A percentile compares a stretch with the other conserved stretches of the same genome.
Conservation (phyloP, 2,329 filamentous ascomycete species). For the Aurifilum marmelostoma region DNA sequence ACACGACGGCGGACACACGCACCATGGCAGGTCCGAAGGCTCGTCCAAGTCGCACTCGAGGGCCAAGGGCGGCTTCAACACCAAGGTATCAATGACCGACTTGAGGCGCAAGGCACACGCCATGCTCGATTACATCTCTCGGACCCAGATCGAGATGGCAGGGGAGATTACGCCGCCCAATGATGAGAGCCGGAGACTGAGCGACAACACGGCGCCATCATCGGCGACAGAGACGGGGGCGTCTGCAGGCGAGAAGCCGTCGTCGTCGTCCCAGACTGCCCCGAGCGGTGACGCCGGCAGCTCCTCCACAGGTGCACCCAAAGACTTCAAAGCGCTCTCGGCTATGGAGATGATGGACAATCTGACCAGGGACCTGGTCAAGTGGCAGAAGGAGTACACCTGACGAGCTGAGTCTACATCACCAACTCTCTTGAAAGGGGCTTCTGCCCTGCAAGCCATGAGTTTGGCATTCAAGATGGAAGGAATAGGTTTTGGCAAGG, state of each 20-base stretch:
- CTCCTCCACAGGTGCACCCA: slow-evolving; percentile 34
- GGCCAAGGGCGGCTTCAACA: slow-evolving; percentile 58
- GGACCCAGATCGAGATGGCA: slow-evolving; percentile 86
- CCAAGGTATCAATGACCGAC: slow-evolving; percentile 81
- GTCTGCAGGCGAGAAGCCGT: slow-evolving; percentile 29
- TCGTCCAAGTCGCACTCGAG: slow-evolving; percentile 47
- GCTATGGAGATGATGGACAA: slow-evolving; percentile 91
- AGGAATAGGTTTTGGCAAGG: neutral
- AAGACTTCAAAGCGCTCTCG: slow-evolving; percentile 73
- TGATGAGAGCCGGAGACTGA: slow-evolving; percentile 42
- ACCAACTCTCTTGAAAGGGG: neutral
- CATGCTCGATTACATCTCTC: slow-evolving; percentile 87
- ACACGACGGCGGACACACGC: slow-evolving; percentile 46
- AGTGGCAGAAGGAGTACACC: slow-evolving; percentile 78
- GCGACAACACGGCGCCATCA: slow-evolving; percentile 36
- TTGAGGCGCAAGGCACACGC: slow-evolving; percentile 83
- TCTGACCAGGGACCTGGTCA: slow-evolving; percentile 76
- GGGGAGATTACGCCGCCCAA: slow-evolving; percentile 57
- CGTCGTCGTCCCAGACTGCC: slow-evolving; percentile 31
- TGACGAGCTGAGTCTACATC: neutral
- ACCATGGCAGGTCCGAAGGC: slow-evolving; percentile 36
- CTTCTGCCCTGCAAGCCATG: neutral
- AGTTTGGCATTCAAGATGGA: neutral
- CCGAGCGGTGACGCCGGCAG: slow-evolving; percentile 38
- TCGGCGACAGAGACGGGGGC: slow-evolving; percentile 27